Percentiles rank a stretch among this genome's conserved stretches.
These are phyloP conservation scores for Phlebiopsis flavidoalba DNA, from an alignment of 768 basidiomycete genomes.

Conservation along the genomic window DNA sequence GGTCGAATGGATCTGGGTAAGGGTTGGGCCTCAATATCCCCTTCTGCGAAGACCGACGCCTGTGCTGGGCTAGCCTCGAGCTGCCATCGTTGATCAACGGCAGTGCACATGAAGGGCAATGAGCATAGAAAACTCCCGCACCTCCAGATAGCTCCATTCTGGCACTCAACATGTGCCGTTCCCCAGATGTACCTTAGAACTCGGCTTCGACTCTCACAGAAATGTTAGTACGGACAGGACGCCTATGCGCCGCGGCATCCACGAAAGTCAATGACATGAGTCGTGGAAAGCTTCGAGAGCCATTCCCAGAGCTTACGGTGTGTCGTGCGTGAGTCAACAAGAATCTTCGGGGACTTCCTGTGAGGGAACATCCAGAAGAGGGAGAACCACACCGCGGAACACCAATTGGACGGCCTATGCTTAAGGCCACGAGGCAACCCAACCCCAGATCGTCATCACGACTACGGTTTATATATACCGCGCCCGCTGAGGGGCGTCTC, in stretches of 20 bases:
- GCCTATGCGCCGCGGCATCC: neutral
- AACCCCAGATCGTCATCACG: constrained; percentile 8
- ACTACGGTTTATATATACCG: neutral
- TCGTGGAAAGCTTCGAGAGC: neutral
- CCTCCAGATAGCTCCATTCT: neutral
- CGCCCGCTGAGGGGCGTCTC: neutral
- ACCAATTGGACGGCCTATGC: constrained; percentile 6
- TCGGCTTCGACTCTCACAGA: neutral
- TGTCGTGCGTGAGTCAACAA: neutral
- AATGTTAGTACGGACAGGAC: neutral
- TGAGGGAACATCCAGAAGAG: neutral
- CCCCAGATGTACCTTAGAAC: neutral
- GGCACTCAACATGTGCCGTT: neutral
- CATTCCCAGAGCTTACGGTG: neutral
- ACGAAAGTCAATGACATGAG: neutral
- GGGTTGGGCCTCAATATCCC: neutral
- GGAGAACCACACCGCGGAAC: neutral
- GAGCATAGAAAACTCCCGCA: constrained; percentile 3
- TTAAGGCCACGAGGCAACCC: constrained; percentile 7
- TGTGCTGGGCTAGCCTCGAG: neutral
- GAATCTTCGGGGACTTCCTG: neutral
- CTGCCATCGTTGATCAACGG: neutral
- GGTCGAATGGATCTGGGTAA: neutral
- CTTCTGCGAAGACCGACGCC: neutral
- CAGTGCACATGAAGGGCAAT: neutral